Evolutionary conservation across 352 stramenopile genomes (phyloP).

Genomic region (Globisporangium apiculatum): DNA sequence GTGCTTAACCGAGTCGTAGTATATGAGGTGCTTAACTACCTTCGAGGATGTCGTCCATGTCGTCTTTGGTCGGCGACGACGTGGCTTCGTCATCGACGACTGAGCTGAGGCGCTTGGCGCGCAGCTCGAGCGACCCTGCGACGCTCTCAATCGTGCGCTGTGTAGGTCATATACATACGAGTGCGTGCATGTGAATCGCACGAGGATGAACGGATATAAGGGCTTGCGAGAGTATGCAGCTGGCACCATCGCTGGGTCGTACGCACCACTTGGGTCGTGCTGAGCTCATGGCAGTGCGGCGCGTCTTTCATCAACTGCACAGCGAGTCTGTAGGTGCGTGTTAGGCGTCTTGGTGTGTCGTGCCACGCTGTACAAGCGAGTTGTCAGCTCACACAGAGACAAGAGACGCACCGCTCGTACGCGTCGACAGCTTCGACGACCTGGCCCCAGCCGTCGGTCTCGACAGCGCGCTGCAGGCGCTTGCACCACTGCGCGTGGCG

Average conservation of each 20-base stretch:
- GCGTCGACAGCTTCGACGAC: constrained; percentile 71
- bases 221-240: not conserved
- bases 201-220: no score
- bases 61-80: constrained; percentile 47
- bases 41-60: constrained; percentile 55
- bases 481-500: constrained; percentile 48
- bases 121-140: constrained; percentile 38
- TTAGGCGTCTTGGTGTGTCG: not conserved
- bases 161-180: not conserved
- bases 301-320: constrained; percentile 26
- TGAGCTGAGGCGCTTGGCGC: constrained; percentile 44
- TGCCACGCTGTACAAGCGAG: no score
- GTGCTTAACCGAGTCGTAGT: no score
- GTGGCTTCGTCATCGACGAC: constrained; percentile 34
- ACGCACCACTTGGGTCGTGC: constrained; percentile 27
- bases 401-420: constrained; percentile 47
- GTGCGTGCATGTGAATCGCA: not conserved
- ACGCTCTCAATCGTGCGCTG: constrained; percentile 33
- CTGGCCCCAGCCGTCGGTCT: constrained; percentile 63
- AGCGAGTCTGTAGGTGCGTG: constrained; percentile 22
- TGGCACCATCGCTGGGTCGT: not conserved
- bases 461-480: constrained; percentile 44
- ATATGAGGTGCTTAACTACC: constrained; percentile 19
- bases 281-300: constrained; percentile 36
- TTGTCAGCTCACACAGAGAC: not conserved